Base-by-base conservation (phyloP, 495 filamentous ascomycete genomes). In the Hypoxylon intermedium region DNA sequence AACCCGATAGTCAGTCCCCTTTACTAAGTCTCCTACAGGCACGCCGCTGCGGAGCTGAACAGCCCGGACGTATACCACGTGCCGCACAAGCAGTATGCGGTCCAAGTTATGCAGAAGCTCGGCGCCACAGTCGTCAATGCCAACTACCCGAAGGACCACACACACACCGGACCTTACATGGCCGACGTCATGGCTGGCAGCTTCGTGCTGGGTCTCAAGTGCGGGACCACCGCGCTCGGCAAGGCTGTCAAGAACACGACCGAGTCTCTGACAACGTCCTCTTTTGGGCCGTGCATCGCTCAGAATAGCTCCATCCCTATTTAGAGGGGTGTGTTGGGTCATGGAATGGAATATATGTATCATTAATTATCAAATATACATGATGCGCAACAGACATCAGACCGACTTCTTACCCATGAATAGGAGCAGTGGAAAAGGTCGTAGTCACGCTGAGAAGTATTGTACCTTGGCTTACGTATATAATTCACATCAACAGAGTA, bases 131-230 rank as follows among this genome's bases (percentile, higher is more conserved):
- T 72, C 1, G 80, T 84, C 9, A 76, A 82, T 58, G 66, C 71
- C 0, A 76, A 77, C 43, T 88, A 77, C 55, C 83, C 82, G 0
- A 75, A 76, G 18, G 84, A 87, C 61, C 83, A 88, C 65, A 85
- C 83, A 2, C 85, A 87, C 72, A 86, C 85, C 13, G 81, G 76
- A 45, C 60, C 80, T 0, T 71, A 65, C 33, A 79, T 84, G 18
- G 84, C 84, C 4, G 69, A 78, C 46, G 74, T 81, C 1, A 81
- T 86, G 56, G 76, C 79, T 4, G 65, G 65, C 16, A 67, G 48
- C 44, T 76, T 76, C 52, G 72, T 73, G 9, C 37, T 76, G 16
- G 74, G 74, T 5, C 60, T 76, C 12, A 73, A 70, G 58, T 76
- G 74, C 42, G 74, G 74, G 1, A 73, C 69, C 1, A 66, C 55